Percentiles rank a stretch among this genome's conserved stretches.
These are phyloP conservation scores for Chalaropsis ovoidea DNA, from an alignment of 2,329 filamentous ascomycete genomes.

Conservation along the genomic window DNA sequence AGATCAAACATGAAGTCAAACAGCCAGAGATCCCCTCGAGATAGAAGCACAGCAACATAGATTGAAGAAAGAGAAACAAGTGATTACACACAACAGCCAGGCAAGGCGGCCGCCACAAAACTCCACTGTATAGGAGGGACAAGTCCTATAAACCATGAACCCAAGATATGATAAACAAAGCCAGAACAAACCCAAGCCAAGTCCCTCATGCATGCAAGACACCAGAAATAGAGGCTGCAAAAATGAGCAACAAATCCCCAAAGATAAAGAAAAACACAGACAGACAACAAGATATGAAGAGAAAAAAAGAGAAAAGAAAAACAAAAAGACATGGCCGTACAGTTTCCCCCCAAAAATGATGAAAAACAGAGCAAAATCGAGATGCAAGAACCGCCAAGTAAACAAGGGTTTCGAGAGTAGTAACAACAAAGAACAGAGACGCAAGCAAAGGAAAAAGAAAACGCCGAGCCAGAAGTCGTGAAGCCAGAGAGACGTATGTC, in stretches of 20 bases:
- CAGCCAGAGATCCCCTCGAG: not conserved
- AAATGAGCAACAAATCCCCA: slow-evolving; percentile 10
- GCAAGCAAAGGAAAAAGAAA: not conserved
- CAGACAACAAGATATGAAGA: slow-evolving; percentile 16
- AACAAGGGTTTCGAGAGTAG: slow-evolving; percentile 5
- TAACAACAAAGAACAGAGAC: slow-evolving; percentile 5
- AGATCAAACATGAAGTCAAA: slow-evolving; percentile 5
- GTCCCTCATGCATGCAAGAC: slow-evolving; percentile 23
- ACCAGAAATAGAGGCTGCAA: slow-evolving; percentile 15
- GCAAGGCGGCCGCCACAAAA: slow-evolving; percentile 16
- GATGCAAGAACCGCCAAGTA: slow-evolving; percentile 9
- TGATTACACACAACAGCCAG: slow-evolving; percentile 12
- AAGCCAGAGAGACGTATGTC: slow-evolving; percentile 17
- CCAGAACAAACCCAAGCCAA: slow-evolving; percentile 15
- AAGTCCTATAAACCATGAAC: slow-evolving; percentile 18
- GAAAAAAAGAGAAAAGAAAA: slow-evolving; percentile 2
- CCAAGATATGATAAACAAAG: slow-evolving; percentile 10
- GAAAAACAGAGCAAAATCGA: slow-evolving; percentile 16
- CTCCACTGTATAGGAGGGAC: slow-evolving; percentile 22
- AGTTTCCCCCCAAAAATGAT: slow-evolving; percentile 13
- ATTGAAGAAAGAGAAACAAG: not conserved
- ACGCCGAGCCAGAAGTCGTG: slow-evolving; percentile 20
- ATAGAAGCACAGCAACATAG: too few relatives aligned
- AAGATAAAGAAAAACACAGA: too few relatives aligned
- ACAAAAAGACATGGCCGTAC: slow-evolving; percentile 6